Conservation (phyloP, 2,329 filamentous ascomycete species). For the Aspergillus flavus region DNA sequence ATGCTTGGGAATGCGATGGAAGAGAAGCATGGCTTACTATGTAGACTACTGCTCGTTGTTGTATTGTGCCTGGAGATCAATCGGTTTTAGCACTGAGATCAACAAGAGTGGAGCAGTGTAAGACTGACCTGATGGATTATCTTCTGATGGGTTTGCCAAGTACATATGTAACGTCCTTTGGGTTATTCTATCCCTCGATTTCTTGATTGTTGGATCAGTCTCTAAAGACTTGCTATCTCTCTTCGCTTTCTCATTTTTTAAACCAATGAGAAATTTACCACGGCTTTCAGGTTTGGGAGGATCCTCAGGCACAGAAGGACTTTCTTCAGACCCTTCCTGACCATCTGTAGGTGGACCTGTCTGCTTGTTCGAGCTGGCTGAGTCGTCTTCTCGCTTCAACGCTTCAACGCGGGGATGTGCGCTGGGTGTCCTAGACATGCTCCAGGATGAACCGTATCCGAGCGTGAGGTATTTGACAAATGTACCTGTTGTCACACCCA, state of each 20-base stretch:
- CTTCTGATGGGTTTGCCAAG: constrained; percentile 22
- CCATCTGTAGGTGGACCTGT: background rate
- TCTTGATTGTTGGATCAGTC: constrained; percentile 26
- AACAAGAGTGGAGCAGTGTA: background rate
- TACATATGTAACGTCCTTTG: constrained; percentile 41
- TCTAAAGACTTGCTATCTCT: constrained; percentile 36
- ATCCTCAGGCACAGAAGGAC: constrained; percentile 8
- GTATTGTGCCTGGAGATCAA: constrained; percentile 16
- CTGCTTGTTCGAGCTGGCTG: constrained; percentile 5
- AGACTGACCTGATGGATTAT: constrained; percentile 19
- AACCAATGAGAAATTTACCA: constrained; percentile 46
- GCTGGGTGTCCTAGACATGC: constrained; percentile 34
- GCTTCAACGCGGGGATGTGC: constrained; percentile 30
- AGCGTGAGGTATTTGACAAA: constrained; percentile 54
- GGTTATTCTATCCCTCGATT: constrained; percentile 34
- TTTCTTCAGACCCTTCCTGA: constrained; percentile 4
- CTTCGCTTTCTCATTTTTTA: constrained; percentile 44
- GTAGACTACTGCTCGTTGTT: constrained; percentile 46
- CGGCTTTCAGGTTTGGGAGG: constrained; percentile 25
- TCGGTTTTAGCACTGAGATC: constrained; percentile 1
- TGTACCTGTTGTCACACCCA: constrained; percentile 44
- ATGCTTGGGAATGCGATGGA: background rate
- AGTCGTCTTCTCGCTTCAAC: constrained; percentile 24
- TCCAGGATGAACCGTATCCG: constrained; percentile 54
- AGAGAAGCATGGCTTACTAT: constrained; percentile 33